A percentile compares a stretch with the other conserved stretches of the same genome.
Evolutionary conservation across 1,284 basidiomycete genomes (phyloP).

Genomic region (Pseudozyma flocculosa): DNA sequence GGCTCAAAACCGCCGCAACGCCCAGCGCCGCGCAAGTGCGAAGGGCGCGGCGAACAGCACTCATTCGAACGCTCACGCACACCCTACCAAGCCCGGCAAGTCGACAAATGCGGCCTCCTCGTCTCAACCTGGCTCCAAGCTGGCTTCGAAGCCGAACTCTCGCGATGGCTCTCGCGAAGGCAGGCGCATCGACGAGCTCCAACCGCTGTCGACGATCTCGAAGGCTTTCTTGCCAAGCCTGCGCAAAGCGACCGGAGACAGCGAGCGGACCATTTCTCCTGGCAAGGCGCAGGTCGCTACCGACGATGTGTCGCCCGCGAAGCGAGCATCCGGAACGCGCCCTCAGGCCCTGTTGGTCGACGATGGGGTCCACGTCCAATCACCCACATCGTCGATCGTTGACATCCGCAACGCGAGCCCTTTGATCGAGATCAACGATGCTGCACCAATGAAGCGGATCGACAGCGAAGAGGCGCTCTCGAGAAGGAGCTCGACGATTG

Average conservation of each 20-base stretch:
- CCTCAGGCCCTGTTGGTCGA: not conserved
- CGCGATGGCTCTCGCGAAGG: not conserved
- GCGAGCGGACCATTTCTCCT: conserved; percentile 15
- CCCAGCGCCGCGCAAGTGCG: conserved; percentile 9
- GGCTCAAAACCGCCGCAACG: conserved; percentile 36
- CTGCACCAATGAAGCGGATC: not conserved
- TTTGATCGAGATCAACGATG: no score
- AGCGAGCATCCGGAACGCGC: not conserved
- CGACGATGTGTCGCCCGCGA: not conserved
- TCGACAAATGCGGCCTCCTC: no score
- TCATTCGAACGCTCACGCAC: not conserved
- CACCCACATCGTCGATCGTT: not conserved
- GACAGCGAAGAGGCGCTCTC: not conserved
- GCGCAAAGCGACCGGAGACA: conserved; percentile 26
- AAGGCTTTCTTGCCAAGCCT: conserved; percentile 30
- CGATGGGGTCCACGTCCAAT: not conserved
- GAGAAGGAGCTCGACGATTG: not conserved
- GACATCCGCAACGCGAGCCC: not conserved
- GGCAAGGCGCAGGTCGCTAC: no score
- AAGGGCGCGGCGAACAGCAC: no score
- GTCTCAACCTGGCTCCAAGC: not conserved
- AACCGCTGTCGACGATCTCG: conserved; percentile 11
- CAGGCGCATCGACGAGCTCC: not conserved
- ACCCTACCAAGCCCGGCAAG: not conserved
- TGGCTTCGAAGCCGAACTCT: not conserved